Percentiles rank a stretch among this genome's conserved stretches.
phyloP scores from a whole-genome alignment of 2,329 filamentous ascomycete species.

The Neoarthrinium moseri region DNA sequence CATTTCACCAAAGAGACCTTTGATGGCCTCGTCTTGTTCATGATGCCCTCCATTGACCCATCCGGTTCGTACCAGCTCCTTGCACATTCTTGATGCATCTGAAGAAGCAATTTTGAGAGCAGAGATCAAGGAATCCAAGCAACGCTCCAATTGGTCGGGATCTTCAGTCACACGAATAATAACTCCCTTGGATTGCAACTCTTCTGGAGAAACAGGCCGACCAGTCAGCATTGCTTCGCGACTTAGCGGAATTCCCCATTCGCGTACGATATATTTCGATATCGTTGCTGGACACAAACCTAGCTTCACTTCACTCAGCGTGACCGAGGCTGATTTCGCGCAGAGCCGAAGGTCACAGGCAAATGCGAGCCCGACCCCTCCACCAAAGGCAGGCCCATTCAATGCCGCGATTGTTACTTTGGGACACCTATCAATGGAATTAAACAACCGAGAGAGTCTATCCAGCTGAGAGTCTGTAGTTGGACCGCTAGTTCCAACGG shows the following conservation, averaged over 20 bases:
- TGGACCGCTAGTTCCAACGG: conserved; percentile 2
- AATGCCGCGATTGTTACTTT: conserved; percentile 40
- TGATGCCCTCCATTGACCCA: conserved; percentile 17
- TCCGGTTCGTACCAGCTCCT: conserved; percentile 27
- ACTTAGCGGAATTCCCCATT: conserved; percentile 34
- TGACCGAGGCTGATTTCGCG: conserved; percentile 18
- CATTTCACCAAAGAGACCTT: conserved; percentile 16
- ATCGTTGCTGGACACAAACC: conserved; percentile 36
- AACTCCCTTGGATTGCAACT: conserved; percentile 18
- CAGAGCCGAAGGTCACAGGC: conserved; percentile 37
- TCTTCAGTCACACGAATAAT: conserved; percentile 6
- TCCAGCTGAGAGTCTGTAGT: conserved; percentile 20
- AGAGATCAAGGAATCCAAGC: conserved; percentile 14
- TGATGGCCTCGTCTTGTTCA: conserved; percentile 12
- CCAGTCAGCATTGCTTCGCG: conserved; percentile 36
- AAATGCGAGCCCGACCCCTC: conserved; percentile 41
- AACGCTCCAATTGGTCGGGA: conserved; percentile 26
- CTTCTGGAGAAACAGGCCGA: conserved; percentile 17
- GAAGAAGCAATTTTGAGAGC: conserved; percentile 24
- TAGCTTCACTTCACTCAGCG: conserved; percentile 38
- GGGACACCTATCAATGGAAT: conserved; percentile 34
- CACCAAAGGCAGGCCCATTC: conserved; percentile 41
- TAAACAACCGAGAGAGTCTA: conserved; percentile 18
- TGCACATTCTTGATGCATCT: conserved; percentile 30
- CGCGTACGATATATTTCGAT: conserved; percentile 36